Evolutionary conservation across 139 green algal genomes (phyloP).

Genomic region (Monoraphidium neglectum): DNA sequence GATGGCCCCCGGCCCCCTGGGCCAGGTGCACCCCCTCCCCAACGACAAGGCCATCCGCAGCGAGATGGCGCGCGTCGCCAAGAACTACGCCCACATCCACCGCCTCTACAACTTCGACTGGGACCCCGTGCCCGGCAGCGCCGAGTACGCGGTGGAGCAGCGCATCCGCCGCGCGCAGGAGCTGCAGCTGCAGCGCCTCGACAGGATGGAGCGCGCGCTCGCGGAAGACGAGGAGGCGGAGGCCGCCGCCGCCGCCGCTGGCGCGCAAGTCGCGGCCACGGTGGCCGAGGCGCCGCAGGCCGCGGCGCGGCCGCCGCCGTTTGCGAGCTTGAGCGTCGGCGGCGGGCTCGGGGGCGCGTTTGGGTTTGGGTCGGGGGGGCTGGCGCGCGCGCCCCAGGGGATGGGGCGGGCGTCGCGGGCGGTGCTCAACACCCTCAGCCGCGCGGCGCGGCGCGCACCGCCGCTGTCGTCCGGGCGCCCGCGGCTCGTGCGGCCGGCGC

Average conservation of each 20-base stretch:
- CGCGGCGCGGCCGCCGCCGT: neutral
- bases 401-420: conserved; percentile 31
- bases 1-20: conserved; percentile 80
- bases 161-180: conserved; percentile 50
- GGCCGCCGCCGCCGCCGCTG: neutral
- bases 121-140: conserved; percentile 61
- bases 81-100: conserved; percentile 54
- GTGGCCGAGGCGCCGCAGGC: conserved; percentile 10
- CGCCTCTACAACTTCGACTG: conserved; percentile 83
- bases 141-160: conserved; percentile 62
- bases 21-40: conserved; percentile 76
- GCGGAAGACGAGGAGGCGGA: conserved; percentile 16
- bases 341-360: neutral
- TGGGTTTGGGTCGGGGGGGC: neutral
- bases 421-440: conserved; percentile 28
- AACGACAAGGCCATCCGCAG: conserved; percentile 64
- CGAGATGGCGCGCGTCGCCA: conserved; percentile 56
- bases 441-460: conserved; percentile 29
- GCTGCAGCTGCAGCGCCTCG: conserved; percentile 53
- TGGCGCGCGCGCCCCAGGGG: conserved; percentile 1
- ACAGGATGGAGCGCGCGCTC: conserved; percentile 40
- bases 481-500: conserved; percentile 13
- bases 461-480: neutral
- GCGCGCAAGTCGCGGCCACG: conserved; percentile 23
- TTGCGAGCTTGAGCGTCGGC: neutral